These are phyloP conservation scores for Neurospora africana DNA, from an alignment of 495 filamentous ascomycete species.

Conservation along the genomic window DNA sequence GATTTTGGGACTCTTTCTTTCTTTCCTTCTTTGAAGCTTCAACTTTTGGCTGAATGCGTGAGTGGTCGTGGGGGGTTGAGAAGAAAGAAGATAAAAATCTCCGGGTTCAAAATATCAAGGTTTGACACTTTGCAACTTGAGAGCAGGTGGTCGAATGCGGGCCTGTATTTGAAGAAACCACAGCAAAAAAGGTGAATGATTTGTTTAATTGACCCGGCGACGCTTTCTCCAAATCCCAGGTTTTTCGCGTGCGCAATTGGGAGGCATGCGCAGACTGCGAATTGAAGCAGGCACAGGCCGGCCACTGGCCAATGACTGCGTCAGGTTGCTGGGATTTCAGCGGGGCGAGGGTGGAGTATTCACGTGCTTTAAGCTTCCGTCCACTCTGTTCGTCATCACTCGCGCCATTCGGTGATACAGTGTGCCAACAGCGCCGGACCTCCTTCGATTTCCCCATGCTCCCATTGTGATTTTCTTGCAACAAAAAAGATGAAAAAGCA, in stretches of 20 bases:
- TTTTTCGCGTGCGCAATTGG: conserved; percentile 21
- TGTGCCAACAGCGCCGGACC: background rate
- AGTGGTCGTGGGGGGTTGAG: background rate
- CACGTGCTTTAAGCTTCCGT: conserved; percentile 9
- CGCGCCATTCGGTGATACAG: background rate
- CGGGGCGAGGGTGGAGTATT: conserved; percentile 8
- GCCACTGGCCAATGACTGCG: conserved; percentile 9
- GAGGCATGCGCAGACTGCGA: conserved; percentile 12
- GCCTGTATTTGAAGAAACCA: background rate
- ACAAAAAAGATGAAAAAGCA: background rate
- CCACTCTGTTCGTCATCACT: conserved; percentile 9
- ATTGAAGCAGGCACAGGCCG: conserved; percentile 12
- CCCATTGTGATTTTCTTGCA: background rate
- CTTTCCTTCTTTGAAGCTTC: background rate
- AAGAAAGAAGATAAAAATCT: background rate
- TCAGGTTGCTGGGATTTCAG: background rate
- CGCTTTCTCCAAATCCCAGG: conserved; percentile 9
- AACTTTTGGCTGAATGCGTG: background rate
- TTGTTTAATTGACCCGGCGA: conserved; percentile 22
- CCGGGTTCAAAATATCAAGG: background rate
- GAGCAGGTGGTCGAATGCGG: background rate
- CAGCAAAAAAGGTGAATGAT: background rate
- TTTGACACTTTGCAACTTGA: background rate
- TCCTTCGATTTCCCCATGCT: background rate
- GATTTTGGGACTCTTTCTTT: background rate